A percentile compares a stretch with the other conserved stretches of the same genome.
Evolutionary conservation across 371 early-diverging fungal genomes (phyloP).

Genomic region (Zopfochytrium polystomum): DNA sequence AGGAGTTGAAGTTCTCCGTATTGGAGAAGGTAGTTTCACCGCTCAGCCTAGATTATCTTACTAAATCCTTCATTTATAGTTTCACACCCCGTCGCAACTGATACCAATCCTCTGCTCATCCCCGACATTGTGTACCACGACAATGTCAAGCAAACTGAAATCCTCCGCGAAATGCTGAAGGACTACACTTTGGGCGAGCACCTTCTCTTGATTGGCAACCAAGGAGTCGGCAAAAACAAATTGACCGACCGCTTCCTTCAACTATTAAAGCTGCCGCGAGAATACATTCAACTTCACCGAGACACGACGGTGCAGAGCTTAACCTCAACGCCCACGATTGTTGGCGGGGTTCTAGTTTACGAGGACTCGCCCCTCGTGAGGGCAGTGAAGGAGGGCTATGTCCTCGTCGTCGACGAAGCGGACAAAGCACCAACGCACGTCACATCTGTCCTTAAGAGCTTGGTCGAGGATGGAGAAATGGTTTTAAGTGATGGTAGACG

Average conservation of each 20-base stretch:
- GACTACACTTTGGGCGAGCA: conserved; percentile 74
- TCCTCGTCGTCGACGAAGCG: conserved; percentile 82
- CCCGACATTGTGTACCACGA: conserved; percentile 73
- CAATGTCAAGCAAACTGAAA: conserved; percentile 70
- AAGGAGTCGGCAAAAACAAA: conserved; percentile 86
- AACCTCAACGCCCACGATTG: conserved; percentile 71
- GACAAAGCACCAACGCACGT: conserved; percentile 84
- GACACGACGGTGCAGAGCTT: conserved; percentile 80
- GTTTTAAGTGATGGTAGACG: conserved; percentile 75
- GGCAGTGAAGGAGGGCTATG: conserved; percentile 55
- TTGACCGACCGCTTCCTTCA: conserved; percentile 74
- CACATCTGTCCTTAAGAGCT: conserved; percentile 72
- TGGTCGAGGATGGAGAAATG: conserved; percentile 82
- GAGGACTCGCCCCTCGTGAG: conserved; percentile 77
- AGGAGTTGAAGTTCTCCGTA: conserved; percentile 13
- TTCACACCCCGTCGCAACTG: conserved; percentile 56
- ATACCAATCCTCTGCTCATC: conserved; percentile 65
- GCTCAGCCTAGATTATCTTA: neutral
- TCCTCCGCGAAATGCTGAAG: conserved; percentile 64
- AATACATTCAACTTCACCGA: conserved; percentile 82
- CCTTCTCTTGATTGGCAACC: conserved; percentile 65
- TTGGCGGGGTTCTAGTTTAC: conserved; percentile 66
- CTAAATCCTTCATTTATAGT: conserved; percentile 21
- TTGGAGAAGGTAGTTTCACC: conserved; percentile 27
- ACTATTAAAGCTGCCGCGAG: conserved; percentile 66